Evolutionary conservation across 1,284 basidiomycete species (phyloP), one percentile per base, ranked within the genome.

Genomic region (Boletus putidus): DNA sequence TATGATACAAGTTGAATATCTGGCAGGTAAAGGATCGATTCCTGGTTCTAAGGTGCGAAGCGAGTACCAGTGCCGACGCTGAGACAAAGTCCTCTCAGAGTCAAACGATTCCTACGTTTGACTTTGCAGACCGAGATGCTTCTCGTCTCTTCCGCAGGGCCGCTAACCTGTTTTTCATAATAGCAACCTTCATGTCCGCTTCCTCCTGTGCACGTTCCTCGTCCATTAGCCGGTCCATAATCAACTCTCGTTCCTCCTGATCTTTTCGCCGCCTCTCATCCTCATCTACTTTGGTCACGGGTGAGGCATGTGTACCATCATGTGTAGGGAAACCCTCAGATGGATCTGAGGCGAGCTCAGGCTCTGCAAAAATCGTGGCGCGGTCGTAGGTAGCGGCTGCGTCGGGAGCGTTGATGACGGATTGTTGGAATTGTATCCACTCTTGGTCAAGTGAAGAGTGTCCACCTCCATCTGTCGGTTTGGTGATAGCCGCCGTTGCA

Each of bases 171-270:
- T 75, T 82, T 75, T 87, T 91, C 75, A 92, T 79, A 47, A 79
- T 64, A 15, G 72, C 71, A 6, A 92, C 90, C 58, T 83, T 84
- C 75, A 85, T 85, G 70, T 92, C 91, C 18, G 89, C 91, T 70
- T 92, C 90, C 70, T 92, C 91, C 76, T 92, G 90, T 27, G 85
- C 87, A 55, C 84, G 79, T 70, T 92, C 90, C 75, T 92, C 90
- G 44, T 92, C 89, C 66, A 91, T 61, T 51, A 92, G 69, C 60
- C 88, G 79, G 70, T 92, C 90, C 86, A 92, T 89, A 52, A 92
- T 92, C 59, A 92, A 73, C 67, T 92, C 89, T 48, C 84, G 77
- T 54, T 92, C 91, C 37, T 92, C 90, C 67, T 79, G 78, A 67
- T 86, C 84, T 70, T 80, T 85, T 68, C 73, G 73, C 64, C 78